Percentiles rank a stretch among this genome's conserved stretches.
Conservation (phyloP, 106 monocot genomes). For the Allium sativum region DNA sequence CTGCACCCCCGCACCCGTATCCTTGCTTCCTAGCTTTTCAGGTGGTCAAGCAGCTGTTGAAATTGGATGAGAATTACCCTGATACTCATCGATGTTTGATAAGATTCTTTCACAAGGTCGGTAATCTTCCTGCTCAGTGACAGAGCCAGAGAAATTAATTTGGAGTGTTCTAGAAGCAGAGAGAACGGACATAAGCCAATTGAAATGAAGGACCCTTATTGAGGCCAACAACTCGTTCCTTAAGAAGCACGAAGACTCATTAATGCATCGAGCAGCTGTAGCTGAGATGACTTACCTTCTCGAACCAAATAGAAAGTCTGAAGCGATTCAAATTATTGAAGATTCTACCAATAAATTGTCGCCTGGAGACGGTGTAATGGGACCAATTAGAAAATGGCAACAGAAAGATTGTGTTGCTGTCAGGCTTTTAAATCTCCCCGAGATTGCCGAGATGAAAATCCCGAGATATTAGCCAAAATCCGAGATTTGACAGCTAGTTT, state of each 20-base stretch:
- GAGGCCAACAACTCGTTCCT: constrained; percentile 73
- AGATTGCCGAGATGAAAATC: too few relatives aligned
- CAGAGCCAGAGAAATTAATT: constrained; percentile 73
- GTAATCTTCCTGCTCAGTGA: constrained; percentile 43
- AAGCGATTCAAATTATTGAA: constrained; percentile 78
- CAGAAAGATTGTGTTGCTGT: constrained; percentile 60
- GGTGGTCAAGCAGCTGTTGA: constrained; percentile 63
- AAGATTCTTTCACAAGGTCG: constrained; percentile 71
- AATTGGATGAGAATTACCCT: constrained; percentile 55
- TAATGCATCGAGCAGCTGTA: constrained; percentile 82
- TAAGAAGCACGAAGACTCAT: constrained; percentile 73
- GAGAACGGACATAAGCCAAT: constrained; percentile 52
- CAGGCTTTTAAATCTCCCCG: too few relatives aligned
- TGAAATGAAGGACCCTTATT: constrained; percentile 64
- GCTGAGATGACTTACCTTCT: constrained; percentile 83
- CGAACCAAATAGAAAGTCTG: constrained; percentile 60
- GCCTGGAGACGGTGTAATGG: constrained; percentile 24
- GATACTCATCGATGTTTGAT: constrained; percentile 86
- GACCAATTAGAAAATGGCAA: constrained; percentile 53
- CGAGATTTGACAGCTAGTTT: too few relatives aligned
- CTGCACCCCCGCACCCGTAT: too few relatives aligned
- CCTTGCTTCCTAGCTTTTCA: too few relatives aligned
- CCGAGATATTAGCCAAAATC: too few relatives aligned
- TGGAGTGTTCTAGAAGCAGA: constrained; percentile 80
- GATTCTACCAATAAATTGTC: constrained; percentile 43